Evolutionary conservation across 2,329 filamentous ascomycete species (phyloP), one percentile per base, ranked within the genome.

Genomic region (Diaporthe aspalathi): DNA sequence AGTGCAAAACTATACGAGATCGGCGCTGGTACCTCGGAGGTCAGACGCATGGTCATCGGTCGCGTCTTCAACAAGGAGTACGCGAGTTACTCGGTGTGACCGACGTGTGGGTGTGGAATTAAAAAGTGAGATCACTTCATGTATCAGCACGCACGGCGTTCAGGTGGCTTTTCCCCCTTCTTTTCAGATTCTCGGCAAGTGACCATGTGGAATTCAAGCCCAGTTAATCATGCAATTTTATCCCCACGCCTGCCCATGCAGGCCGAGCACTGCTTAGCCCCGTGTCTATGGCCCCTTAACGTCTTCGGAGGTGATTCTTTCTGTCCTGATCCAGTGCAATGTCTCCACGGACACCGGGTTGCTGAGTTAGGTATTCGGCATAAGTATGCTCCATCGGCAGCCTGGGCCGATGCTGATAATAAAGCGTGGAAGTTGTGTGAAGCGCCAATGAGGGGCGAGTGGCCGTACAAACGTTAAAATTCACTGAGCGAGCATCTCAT

Each of bases 11-110:
- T 99, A 72, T 99, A 99, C 81, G 96, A 98, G 83, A 98, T 99
- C 79, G 96, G 96, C 1, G 96, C 96, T 6, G 96, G 96, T 7
- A 98, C 96, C 4, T 97, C 94, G 72, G 96, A 99, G 84, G 92
- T 99, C 65, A 87, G 96, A 75, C 88, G 95, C 74, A 97, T 98
- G 90, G 94, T 99, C 5, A 97, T 99, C 79, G 95, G 96, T 35
- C 87, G 95, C 75, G 93, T 91, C 1, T 98, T 97, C 76, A 97
- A 97, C 82, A 95, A 93, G 83, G 92, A 97, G 82, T 97, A 91
- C 80, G 89, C 84, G 11, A 70, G 54, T 40, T 47, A 73, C 77
- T 79, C 67, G 70, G 77, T 20, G 74, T 75, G 35, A 76, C 5
- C 9, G 14, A 24, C 11, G 43, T 9, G 24, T 7, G 24, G 17